Evolutionary conservation across 2,329 filamentous ascomycete species (phyloP).

Genomic region (Beauveria sp.): DNA sequence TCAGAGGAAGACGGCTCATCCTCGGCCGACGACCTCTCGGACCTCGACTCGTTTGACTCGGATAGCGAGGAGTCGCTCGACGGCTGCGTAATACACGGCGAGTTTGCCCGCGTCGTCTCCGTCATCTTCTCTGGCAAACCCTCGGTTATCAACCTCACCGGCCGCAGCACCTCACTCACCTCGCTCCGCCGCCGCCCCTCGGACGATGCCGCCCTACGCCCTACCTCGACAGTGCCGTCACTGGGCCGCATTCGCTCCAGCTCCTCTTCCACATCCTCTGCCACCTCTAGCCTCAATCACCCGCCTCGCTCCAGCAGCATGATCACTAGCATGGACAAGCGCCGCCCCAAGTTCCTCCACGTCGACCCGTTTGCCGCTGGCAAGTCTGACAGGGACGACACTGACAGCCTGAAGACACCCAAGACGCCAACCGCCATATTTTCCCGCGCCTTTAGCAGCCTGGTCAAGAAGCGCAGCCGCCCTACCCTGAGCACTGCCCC

Average conservation of each 20-base stretch:
- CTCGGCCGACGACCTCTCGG: conserved; percentile 41
- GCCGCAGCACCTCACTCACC: conserved; percentile 36
- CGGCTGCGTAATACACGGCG: conserved; percentile 40
- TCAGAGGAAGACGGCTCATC: conserved; percentile 60
- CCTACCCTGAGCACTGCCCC: conserved; percentile 31
- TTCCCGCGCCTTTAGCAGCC: conserved; percentile 42
- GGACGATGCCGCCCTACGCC: conserved; percentile 19
- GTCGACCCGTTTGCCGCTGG: conserved; percentile 45
- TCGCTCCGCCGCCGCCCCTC: conserved; percentile 19
- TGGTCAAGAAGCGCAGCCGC: conserved; percentile 48
- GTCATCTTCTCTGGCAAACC: conserved; percentile 54
- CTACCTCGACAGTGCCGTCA: conserved; percentile 24
- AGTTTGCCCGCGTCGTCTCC: conserved; percentile 50
- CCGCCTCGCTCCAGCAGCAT: conserved; percentile 37
- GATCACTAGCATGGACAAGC: conserved; percentile 28
- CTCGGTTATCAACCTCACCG: conserved; percentile 44
- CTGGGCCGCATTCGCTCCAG: conserved; percentile 25
- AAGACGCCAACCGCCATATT: conserved; percentile 41
- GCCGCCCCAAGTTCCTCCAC: conserved; percentile 40
- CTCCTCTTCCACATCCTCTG: conserved; percentile 25
- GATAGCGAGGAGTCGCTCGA: conserved; percentile 26
- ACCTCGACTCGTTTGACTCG: conserved; percentile 30
- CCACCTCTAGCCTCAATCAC: conserved; percentile 25
- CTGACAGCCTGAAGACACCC: conserved; percentile 28
- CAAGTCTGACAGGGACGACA: conserved; percentile 21